These are phyloP conservation scores for Cutaneotrichosporon spelunceum DNA, from an alignment of 1,284 basidiomycete genomes.

Conservation along the genomic window DNA sequence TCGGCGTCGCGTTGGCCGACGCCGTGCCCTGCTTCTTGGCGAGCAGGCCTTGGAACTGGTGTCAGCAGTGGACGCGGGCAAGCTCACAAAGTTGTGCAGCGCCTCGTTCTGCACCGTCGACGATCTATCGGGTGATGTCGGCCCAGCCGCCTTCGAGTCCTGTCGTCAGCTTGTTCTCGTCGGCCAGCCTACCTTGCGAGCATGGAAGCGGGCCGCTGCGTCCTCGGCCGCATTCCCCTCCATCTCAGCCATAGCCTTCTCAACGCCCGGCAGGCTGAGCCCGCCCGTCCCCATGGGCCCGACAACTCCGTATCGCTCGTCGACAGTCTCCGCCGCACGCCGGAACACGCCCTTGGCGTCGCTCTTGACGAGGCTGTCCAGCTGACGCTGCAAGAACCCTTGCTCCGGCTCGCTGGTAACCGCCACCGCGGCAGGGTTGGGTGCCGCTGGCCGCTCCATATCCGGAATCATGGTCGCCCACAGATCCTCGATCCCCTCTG, in stretches of 20 bases:
- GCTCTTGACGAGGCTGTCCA: slow-evolving; percentile 82
- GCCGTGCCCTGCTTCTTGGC: slow-evolving; percentile 25
- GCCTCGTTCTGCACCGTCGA: slow-evolving; percentile 41
- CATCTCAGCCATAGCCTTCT: slow-evolving; percentile 79
- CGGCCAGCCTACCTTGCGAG: neutral
- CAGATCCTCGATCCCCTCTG: slow-evolving; percentile 42
- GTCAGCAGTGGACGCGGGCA: neutral
- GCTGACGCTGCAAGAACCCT: slow-evolving; percentile 78
- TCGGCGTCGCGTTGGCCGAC: slow-evolving; percentile 17
- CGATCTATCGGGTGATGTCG: slow-evolving; percentile 22
- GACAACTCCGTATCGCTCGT: slow-evolving; percentile 61
- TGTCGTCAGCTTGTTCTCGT: slow-evolving; percentile 17
- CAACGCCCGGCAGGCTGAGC: slow-evolving; percentile 77
- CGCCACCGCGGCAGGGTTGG: slow-evolving; percentile 21
- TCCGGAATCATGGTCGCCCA: slow-evolving; percentile 51
- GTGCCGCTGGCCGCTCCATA: slow-evolving; percentile 27
- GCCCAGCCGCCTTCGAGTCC: slow-evolving; percentile 29
- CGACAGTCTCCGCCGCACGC: slow-evolving; percentile 57
- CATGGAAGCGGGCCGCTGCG: neutral
- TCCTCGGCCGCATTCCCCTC: slow-evolving; percentile 54
- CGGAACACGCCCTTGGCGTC: slow-evolving; percentile 84
- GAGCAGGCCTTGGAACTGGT: slow-evolving; percentile 47
- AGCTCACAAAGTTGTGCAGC: slow-evolving; percentile 50
- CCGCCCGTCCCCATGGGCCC: slow-evolving; percentile 81
- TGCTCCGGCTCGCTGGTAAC: slow-evolving; percentile 64